Conservation (phyloP, 108 stramenopile species). For the Fragilariopsis cylindrus region DNA sequence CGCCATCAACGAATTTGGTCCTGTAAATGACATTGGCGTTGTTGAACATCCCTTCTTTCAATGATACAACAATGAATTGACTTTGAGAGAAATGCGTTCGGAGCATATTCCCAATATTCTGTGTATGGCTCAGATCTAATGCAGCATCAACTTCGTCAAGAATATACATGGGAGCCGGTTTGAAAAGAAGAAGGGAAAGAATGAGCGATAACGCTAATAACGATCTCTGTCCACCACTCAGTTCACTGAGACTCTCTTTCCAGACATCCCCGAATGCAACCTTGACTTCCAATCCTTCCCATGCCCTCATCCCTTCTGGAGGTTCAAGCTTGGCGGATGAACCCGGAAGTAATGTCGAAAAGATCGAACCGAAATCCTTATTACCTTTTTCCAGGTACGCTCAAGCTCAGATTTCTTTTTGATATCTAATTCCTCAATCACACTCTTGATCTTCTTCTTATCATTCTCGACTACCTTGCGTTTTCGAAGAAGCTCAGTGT, state of each 20-base stretch:
- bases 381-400: conserved; percentile 97
- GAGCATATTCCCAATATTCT: conserved; percentile 99
- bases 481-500: conserved; percentile 94
- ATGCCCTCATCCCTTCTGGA: conserved; percentile 90
- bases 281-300: conserved; percentile 97
- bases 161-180: conserved; percentile 99
- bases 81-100: conserved; percentile 97
- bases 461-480: conserved; percentile 97
- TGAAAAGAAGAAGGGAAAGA: conserved; percentile 94
- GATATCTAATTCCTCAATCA: conserved; percentile 95
- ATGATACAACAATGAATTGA: conserved; percentile 98
- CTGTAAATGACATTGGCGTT: conserved; percentile 99
- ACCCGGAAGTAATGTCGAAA: conserved; percentile 96
- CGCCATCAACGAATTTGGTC: conserved; percentile 98
- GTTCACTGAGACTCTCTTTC: conserved; percentile 98
- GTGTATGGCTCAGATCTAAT: conserved; percentile 98
- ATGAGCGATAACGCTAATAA: conserved; percentile 97
- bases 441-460: conserved; percentile 95
- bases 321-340: conserved; percentile 95
- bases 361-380: conserved; percentile 98
- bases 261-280: conserved; percentile 96
- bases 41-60: conserved; percentile 99
- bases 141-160: conserved; percentile 99
- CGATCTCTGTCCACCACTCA: conserved; percentile 98
- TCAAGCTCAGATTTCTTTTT: conserved; percentile 95